These are phyloP conservation scores for Russula earlei DNA, from an alignment of 768 basidiomycete genomes.

Conservation along the genomic window DNA sequence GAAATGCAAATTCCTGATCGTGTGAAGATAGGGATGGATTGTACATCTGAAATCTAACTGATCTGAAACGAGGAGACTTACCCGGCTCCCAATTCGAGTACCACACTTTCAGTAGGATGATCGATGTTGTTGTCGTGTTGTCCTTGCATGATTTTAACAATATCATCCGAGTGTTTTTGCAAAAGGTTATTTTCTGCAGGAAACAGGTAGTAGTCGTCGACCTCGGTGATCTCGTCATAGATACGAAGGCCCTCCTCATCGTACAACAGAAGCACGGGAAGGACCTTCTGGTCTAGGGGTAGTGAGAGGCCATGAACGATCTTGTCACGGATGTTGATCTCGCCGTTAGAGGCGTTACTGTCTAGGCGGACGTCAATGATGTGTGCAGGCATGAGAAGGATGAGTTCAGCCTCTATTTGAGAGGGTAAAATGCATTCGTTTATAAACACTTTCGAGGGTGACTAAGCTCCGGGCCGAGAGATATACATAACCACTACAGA, in stretches of 20 bases:
- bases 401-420: neutral
- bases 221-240: constrained; percentile 76
- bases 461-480: too few relatives aligned
- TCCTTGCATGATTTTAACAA: constrained; percentile 63
- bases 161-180: constrained; percentile 59
- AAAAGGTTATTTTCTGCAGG: constrained; percentile 81
- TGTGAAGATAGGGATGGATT: neutral
- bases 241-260: constrained; percentile 76
- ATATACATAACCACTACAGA: too few relatives aligned
- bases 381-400: constrained; percentile 23
- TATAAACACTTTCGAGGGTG: constrained; percentile 10
- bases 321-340: constrained; percentile 30
- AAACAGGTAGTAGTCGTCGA: constrained; percentile 85
- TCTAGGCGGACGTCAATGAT: constrained; percentile 44
- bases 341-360: constrained; percentile 26
- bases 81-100: constrained; percentile 95
- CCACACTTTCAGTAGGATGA: constrained; percentile 37
- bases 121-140: constrained; percentile 22
- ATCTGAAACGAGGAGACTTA: constrained; percentile 36
- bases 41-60: neutral
- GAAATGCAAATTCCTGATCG: neutral
- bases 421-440: neutral
- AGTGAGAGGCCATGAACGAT: constrained; percentile 48
- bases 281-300: constrained; percentile 44
- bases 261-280: constrained; percentile 83